Percentiles rank a stretch among this genome's conserved stretches.
Evolutionary conservation across 2,329 filamentous ascomycete species (phyloP).

Genomic region (Fusarium drepaniforme): DNA sequence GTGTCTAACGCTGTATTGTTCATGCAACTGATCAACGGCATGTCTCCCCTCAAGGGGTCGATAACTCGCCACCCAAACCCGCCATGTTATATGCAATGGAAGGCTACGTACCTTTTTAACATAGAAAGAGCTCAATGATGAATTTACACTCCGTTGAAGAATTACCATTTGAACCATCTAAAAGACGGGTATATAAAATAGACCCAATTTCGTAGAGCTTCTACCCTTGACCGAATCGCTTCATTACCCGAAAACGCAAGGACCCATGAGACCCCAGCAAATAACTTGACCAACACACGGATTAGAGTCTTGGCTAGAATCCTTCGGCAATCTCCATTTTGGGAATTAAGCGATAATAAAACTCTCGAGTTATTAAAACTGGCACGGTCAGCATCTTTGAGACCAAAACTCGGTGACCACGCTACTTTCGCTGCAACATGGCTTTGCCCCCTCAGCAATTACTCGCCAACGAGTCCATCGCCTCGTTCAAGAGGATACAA

Average conservation of each 20-base stretch:
- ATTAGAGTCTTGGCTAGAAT: neutral
- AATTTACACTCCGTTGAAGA: neutral
- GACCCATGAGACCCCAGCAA: neutral
- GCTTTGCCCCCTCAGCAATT: neutral
- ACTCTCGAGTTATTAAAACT: neutral
- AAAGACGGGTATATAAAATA: too few species aligned
- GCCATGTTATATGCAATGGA: neutral
- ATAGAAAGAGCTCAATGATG: neutral
- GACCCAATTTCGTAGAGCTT: neutral
- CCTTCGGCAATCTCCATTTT: slow-evolving; percentile 1
- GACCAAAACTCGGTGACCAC: neutral
- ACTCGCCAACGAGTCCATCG: neutral
- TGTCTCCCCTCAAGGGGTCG: neutral
- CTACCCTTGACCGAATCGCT: neutral
- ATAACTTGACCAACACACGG: neutral
- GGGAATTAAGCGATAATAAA: neutral
- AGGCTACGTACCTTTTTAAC: neutral
- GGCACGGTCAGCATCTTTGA: neutral
- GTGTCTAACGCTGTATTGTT: neutral
- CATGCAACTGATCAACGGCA: neutral
- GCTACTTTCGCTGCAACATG: neutral
- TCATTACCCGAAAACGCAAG: neutral
- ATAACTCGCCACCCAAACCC: neutral
- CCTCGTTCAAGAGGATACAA: neutral
- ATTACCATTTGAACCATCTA: neutral